Base-by-base conservation (phyloP, 139 green algal species). In the Picochlorum sp. region DNA sequence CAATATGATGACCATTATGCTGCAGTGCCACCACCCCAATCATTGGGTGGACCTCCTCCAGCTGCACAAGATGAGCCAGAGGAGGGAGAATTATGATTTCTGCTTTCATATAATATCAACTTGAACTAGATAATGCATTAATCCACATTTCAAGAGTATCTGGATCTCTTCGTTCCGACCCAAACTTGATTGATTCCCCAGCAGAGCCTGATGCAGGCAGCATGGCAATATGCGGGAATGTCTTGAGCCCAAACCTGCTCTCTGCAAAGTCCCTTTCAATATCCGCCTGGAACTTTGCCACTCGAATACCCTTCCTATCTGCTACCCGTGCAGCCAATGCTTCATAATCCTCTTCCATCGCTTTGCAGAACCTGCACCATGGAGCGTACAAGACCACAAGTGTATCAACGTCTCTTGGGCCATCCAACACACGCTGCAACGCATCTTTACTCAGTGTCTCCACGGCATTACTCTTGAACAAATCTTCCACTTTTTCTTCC, bases 341-440 rank as follows among this genome's bases (percentile, higher is more conserved):
- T 49, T 76, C 74, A 57, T 87, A 96, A 0, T 75, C 49, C 0
- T 54, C 54, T 75, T 95, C 86, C 81, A 96, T 80, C 13, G 67
- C 85, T 86, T 93, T 84, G 77, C 83, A 94, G 79, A 88, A 96
- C 49, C 73, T 92, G 83, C 93, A 98, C 93, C 93, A 98, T 31
- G 91, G 91, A 20, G 91, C 91, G 66, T 97, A 98, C 38, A 96
- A 68, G 52, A 95, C 91, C 20, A 88, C 77, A 49, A 98, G 57
- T 0, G 84, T 96, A 79, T 87, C 77, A 74, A 85, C 68, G 18
- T 84, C 73, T 6, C 87, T 76, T 2, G 57, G 63, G 13, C 81
- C 85, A 16, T 71, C 71, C 30, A 76, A 74, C 67, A 94, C 62
- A 10, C 68, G 57, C 14, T 73, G 55, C 34, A 88, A 75, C 66